A percentile compares a stretch with the other conserved stretches of the same genome.
These are phyloP conservation scores for Leccinum incarnatum DNA, from an alignment of 768 basidiomycete species.

Conservation along the genomic window DNA sequence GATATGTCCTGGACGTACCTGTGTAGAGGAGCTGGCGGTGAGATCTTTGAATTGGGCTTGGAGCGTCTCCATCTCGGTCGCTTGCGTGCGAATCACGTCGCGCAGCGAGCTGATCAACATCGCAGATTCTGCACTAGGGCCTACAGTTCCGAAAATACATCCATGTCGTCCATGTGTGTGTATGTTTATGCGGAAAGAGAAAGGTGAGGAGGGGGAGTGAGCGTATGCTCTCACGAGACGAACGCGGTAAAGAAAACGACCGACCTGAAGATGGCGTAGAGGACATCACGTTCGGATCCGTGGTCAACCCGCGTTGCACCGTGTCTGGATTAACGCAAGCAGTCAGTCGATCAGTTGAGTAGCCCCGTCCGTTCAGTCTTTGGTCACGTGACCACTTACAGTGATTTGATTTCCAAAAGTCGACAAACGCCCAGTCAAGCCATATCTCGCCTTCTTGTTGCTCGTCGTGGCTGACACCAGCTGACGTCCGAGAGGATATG, in stretches of 20 bases:
- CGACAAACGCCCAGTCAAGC: constrained; percentile 98
- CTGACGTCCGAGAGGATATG: constrained; percentile 43
- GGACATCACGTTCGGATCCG: constrained; percentile 64
- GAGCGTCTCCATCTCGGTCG: constrained; percentile 72
- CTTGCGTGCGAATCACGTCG: constrained; percentile 78
- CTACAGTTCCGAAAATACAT: constrained; percentile 29
- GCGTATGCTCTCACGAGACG: background rate
- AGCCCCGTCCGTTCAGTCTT: background rate
- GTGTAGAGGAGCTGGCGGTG: constrained; percentile 34
- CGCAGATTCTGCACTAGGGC: constrained; percentile 70
- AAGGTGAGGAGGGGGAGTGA: background rate
- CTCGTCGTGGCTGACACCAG: constrained; percentile 15
- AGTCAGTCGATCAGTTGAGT: background rate
- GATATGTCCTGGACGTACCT: constrained; percentile 30
- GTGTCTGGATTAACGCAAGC: constrained; percentile 42
- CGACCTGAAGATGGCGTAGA: constrained; percentile 54
- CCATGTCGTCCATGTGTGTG: background rate
- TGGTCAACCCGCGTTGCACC: constrained; percentile 67
- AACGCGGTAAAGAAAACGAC: constrained; percentile 12
- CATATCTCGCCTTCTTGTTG: constrained; percentile 85
- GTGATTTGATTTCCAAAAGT: constrained; percentile 98
- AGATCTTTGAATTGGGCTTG: constrained; percentile 54
- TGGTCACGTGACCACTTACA: constrained; percentile 49
- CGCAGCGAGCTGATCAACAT: constrained; percentile 83
- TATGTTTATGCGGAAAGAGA: background rate